A percentile compares a stretch with the other conserved stretches of the same genome.
Conservation (phyloP, 371 early-diverging fungal species). For the Funneliformis caledonium region DNA sequence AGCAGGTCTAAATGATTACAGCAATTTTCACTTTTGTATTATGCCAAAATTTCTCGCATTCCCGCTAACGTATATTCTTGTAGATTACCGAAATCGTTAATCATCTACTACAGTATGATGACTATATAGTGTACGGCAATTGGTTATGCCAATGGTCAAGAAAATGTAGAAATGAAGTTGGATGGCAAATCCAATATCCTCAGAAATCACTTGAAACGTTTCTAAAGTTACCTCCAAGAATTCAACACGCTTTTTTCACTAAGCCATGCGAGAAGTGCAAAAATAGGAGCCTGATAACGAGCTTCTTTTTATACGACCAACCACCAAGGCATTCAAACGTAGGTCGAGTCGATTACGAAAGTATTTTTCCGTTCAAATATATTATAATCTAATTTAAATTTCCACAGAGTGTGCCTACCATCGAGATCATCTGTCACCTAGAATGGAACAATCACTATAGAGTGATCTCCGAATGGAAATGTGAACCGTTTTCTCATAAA, state of each 20-base stretch:
- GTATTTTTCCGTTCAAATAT: too few species aligned
- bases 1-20: too few species aligned
- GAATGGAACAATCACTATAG: constrained; percentile 23
- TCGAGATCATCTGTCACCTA: constrained; percentile 33
- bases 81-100: constrained; percentile 8
- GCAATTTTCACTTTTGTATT: too few species aligned
- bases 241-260: not conserved
- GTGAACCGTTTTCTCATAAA: not conserved
- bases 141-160: not conserved
- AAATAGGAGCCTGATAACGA: not conserved
- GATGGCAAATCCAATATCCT: not conserved
- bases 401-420: not conserved
- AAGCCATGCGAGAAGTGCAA: not conserved
- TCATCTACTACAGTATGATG: not conserved
- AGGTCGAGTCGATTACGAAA: not conserved
- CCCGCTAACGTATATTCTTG: not conserved
- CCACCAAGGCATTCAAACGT: not conserved
- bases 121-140: not conserved
- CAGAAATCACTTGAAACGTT: not conserved
- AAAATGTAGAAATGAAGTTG: not conserved
- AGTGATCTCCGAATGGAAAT: constrained; percentile 32
- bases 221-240: not conserved
- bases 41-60: not conserved
- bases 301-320: not conserved
- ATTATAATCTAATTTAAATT: not conserved